phyloP scores from a whole-genome alignment of 768 basidiomycete species.

The Kondoa subrosea region DNA sequence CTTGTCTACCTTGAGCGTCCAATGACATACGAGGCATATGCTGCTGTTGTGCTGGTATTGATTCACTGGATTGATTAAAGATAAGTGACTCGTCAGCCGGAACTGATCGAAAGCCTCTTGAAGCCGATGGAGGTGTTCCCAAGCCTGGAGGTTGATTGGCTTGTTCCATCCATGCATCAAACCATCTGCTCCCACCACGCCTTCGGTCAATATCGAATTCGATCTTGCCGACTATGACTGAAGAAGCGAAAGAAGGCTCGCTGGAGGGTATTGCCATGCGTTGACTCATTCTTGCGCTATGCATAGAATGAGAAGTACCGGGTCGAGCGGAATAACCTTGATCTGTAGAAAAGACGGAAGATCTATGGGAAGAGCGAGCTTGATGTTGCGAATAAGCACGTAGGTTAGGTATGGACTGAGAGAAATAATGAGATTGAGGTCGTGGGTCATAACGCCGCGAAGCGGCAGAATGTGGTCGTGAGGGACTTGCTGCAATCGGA shows the following conservation, averaged over 20 bases:
- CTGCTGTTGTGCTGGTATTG: background rate
- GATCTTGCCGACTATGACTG: constrained; percentile 63
- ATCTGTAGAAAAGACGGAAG: background rate
- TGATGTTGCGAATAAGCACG: background rate
- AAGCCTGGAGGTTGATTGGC: background rate
- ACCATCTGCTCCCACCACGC: constrained; percentile 35
- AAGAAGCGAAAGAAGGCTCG: constrained; percentile 18
- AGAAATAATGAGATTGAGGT: background rate
- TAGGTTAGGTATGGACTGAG: background rate
- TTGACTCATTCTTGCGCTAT: background rate
- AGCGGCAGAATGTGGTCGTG: background rate
- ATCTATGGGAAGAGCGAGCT: background rate
- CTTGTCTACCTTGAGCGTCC: background rate
- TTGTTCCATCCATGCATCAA: constrained; percentile 20
- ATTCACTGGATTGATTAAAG: constrained; percentile 1
- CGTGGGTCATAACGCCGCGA: background rate
- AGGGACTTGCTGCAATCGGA: background rate
- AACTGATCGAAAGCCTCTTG: background rate
- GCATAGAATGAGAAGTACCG: background rate
- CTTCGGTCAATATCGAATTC: constrained; percentile 81
- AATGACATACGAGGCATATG: background rate
- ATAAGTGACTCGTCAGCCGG: background rate
- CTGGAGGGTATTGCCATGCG: background rate
- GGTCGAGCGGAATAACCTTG: constrained; percentile 3
- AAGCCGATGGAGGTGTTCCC: background rate